Evolutionary conservation across 352 stramenopile genomes (phyloP), one percentile per base, ranked within the genome.

Genomic region (Pythium oligandrum): DNA sequence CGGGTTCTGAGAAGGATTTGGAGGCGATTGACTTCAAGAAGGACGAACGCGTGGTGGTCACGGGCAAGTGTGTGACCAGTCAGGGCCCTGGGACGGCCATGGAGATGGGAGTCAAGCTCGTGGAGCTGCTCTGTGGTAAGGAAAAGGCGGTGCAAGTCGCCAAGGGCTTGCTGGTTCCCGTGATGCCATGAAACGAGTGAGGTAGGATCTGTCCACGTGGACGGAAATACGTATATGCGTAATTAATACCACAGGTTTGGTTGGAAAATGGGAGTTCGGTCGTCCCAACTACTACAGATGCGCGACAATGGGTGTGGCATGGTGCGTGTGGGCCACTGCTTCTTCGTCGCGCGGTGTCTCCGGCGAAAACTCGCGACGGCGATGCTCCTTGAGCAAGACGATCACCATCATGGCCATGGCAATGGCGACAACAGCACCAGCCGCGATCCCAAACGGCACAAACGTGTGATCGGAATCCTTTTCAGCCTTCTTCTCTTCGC

Each of bases 61-160:
- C 79, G 4, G 74, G 63, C 57, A 83, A 88, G 46, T 93, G 83
- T 44, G 60, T 93, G 51, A 93, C 80, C 30, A 93, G 83, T 53
- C 78, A 83, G 59, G 83, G 83, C 0, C 83, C 83, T 6, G 83
- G 67, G 3, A 93, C 83, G 10, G 77, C 83, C 12, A 93, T 93
- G 80, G 75, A 75, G 26, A 89, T 93, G 76, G 80, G 76, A 5
- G 64, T 93, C 40, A 89, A 89, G 67, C 75, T 93, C 33, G 78
- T 93, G 43, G 78, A 89, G 60, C 55, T 91, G 45, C 72, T 93
- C 6, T 75, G 66, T 33, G 75, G 74, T 34, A 68, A 73, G 40
- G 69, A 88, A 17, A 87, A 86, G 53, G 80, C 81, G 0, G 64
- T 70, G 6, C 35, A 68, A n/a, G 80, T 91, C 12, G 80, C 83